Evolutionary conservation across 2,329 filamentous ascomycete species (phyloP).

Genomic region (Neurospora crassa): DNA sequence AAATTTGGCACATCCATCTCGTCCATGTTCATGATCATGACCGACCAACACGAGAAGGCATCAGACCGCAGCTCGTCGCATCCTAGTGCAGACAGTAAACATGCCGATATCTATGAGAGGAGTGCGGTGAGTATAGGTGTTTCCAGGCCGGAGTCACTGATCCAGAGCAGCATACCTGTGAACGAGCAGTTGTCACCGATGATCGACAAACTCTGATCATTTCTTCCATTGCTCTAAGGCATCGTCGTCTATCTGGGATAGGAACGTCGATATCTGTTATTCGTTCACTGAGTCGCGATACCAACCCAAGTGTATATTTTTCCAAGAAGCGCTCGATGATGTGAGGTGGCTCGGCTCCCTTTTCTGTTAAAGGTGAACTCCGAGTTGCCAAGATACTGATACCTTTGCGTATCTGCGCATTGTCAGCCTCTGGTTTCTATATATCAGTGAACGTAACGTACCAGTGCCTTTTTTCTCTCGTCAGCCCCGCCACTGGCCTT

Average conservation of each 20-base stretch:
- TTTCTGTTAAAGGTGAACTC: conserved; percentile 10
- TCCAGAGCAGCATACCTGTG: conserved; percentile 53
- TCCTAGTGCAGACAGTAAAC: conserved; percentile 73
- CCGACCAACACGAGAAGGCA: conserved; percentile 76
- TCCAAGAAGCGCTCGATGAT: conserved; percentile 68
- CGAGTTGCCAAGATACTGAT: conserved; percentile 34
- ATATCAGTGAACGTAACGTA: conserved; percentile 28
- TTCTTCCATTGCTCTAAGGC: conserved; percentile 75
- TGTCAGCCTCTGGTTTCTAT: conserved; percentile 16
- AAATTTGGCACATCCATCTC: conserved; percentile 71
- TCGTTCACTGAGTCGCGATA: conserved; percentile 68
- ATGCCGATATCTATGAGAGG: conserved; percentile 67
- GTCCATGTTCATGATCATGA: conserved; percentile 65
- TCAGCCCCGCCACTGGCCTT: conserved; percentile 65
- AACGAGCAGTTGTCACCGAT: conserved; percentile 68
- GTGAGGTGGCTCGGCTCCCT: conserved; percentile 40
- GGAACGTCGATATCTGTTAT: conserved; percentile 61
- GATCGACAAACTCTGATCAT: conserved; percentile 70
- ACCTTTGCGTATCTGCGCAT: conserved; percentile 34
- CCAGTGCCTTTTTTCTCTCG: conserved; percentile 44
- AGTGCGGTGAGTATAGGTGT: conserved; percentile 16
- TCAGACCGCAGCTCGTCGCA: conserved; percentile 64
- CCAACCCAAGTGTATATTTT: conserved; percentile 74
- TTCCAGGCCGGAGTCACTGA: not conserved
- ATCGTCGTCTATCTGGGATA: conserved; percentile 62